Percentiles rank a stretch among this genome's conserved stretches.
Evolutionary conservation across 2,329 filamentous ascomycete genomes (phyloP).

Genomic region (Parastagonospora avenae): DNA sequence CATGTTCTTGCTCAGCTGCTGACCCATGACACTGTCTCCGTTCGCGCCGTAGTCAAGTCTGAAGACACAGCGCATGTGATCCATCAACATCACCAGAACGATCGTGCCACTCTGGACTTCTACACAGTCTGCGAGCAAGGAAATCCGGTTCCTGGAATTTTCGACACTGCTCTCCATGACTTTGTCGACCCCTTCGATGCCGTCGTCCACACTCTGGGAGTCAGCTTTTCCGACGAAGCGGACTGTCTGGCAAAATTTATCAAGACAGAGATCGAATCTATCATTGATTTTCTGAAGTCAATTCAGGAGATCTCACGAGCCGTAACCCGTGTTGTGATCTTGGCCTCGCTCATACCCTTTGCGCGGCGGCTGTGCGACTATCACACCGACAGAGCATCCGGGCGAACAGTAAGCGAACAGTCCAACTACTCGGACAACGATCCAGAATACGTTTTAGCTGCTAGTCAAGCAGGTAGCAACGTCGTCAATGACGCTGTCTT

Average conservation of each 20-base stretch:
- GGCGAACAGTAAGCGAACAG: background rate
- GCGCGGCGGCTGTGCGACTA: slow-evolving; percentile 32
- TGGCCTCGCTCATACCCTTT: slow-evolving; percentile 28
- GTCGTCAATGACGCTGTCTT: slow-evolving; percentile 27
- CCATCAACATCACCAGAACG: slow-evolving; percentile 21
- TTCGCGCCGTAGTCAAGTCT: slow-evolving; percentile 32
- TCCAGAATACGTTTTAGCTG: slow-evolving; percentile 30
- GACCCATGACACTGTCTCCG: slow-evolving; percentile 21
- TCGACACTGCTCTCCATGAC: slow-evolving; percentile 22
- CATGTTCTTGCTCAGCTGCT: slow-evolving; percentile 34
- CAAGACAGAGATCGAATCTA: slow-evolving; percentile 24
- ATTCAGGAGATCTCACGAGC: slow-evolving; percentile 17
- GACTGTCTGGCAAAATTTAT: slow-evolving; percentile 35
- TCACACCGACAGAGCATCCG: slow-evolving; percentile 11
- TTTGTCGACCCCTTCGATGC: slow-evolving; percentile 28
- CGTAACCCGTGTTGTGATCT: slow-evolving; percentile 31
- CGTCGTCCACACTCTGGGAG: slow-evolving; percentile 28
- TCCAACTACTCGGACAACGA: slow-evolving; percentile 19
- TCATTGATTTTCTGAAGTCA: slow-evolving; percentile 26
- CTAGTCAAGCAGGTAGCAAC: slow-evolving; percentile 33
- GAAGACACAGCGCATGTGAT: slow-evolving; percentile 21
- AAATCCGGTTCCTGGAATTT: slow-evolving; percentile 18
- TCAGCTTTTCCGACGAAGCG: slow-evolving; percentile 26
- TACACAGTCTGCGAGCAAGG: slow-evolving; percentile 20
- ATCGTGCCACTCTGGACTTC: slow-evolving; percentile 23